Evolutionary conservation across 768 basidiomycete genomes (phyloP).

Genomic region (Pleurotus salmoneostramineus): DNA sequence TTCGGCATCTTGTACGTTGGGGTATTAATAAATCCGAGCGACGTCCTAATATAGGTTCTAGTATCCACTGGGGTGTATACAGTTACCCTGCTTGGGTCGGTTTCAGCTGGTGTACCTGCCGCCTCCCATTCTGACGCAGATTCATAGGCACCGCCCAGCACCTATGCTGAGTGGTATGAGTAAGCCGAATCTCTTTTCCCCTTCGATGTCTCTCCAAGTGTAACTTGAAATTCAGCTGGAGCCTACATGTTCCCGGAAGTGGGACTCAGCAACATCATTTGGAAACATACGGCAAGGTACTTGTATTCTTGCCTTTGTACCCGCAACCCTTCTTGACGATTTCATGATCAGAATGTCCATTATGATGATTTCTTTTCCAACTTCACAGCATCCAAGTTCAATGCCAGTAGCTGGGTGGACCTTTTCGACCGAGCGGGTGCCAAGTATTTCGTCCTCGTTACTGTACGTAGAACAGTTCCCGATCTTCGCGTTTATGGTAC

Average conservation of each 20-base stretch:
- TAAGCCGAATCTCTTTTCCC: slow-evolving; percentile 21
- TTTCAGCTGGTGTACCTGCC: neutral
- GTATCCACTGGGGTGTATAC: slow-evolving; percentile 49
- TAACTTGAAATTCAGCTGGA: slow-evolving; percentile 22
- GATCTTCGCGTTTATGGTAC: neutral
- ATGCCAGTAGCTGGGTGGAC: slow-evolving; percentile 51
- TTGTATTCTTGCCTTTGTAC: neutral
- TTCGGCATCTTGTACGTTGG: slow-evolving; percentile 50
- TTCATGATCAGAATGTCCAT: slow-evolving; percentile 32
- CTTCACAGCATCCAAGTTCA: slow-evolving; percentile 50
- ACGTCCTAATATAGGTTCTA: slow-evolving; percentile 10
- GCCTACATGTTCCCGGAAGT: slow-evolving; percentile 32
- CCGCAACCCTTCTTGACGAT: neutral
- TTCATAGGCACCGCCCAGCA: slow-evolving; percentile 29
- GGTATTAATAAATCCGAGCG: neutral
- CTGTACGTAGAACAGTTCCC: slow-evolving; percentile 24
- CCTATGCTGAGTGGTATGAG: slow-evolving; percentile 58
- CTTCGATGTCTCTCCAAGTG: neutral
- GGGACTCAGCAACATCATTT: slow-evolving; percentile 47
- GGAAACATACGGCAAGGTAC: slow-evolving; percentile 40
- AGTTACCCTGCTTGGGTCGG: slow-evolving; percentile 41
- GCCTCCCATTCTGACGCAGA: neutral
- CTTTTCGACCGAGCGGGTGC: slow-evolving; percentile 54
- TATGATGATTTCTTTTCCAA: slow-evolving; percentile 59
- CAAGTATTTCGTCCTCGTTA: slow-evolving; percentile 57